Conservation (phyloP, 345 rosid genomes). For the Hirschfeldia incana region DNA sequence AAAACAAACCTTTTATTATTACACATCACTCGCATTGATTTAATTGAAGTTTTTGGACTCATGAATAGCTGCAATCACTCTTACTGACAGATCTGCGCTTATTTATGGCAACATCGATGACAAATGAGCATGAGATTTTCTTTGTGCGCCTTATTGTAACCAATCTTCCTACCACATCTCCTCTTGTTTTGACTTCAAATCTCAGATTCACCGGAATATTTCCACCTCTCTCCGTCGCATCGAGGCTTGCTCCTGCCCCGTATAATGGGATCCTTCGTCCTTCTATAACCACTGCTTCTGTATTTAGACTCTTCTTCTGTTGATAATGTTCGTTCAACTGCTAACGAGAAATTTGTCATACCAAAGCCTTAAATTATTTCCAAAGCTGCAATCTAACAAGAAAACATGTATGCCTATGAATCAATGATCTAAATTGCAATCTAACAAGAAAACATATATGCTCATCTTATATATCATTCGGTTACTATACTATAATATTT, state of each 20-base stretch:
- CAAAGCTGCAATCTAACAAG: background rate
- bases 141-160: conserved; percentile 64
- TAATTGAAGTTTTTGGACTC: background rate
- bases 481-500: background rate
- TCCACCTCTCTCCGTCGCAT: conserved; percentile 47
- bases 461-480: background rate
- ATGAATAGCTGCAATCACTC: conserved; percentile 45
- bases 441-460: background rate
- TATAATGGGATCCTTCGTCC: conserved; percentile 71
- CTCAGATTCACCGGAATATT: conserved; percentile 51
- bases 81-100: conserved; percentile 63
- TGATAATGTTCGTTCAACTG: conserved; percentile 81
- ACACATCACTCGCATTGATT: background rate
- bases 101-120: conserved; percentile 50
- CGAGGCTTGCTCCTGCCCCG: conserved; percentile 70
- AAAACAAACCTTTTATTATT: background rate
- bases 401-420: background rate
- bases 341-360: conserved; percentile 3
- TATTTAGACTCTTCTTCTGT: conserved; percentile 61
- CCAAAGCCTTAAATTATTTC: background rate
- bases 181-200: conserved; percentile 61
- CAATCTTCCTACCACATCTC: conserved; percentile 78
- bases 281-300: conserved; percentile 57
- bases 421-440: background rate
- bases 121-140: conserved; percentile 59